Conservation (phyloP, 2,329 filamentous ascomycete species). For the Neonectria coccinea region DNA sequence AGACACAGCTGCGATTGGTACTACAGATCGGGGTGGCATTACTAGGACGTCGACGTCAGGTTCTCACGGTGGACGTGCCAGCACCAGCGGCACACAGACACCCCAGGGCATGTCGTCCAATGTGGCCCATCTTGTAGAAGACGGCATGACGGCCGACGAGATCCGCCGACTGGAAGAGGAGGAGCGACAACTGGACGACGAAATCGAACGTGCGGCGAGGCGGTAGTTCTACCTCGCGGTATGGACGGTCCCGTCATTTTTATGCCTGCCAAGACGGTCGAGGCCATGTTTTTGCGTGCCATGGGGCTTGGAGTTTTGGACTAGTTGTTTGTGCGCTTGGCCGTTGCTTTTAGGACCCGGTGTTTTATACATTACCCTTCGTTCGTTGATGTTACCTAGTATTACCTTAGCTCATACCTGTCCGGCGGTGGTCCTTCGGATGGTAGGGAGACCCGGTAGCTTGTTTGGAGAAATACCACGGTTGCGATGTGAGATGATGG, state of each 20-base stretch:
- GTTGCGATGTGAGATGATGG: conserved; percentile 28
- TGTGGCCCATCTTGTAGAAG: conserved; percentile 67
- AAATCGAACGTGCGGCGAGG: conserved; percentile 61
- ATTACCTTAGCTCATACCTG: conserved; percentile 20
- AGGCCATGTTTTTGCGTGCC: conserved; percentile 29
- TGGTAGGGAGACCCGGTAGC: conserved; percentile 16
- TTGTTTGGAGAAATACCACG: conserved; percentile 37
- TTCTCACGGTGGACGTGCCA: conserved; percentile 31
- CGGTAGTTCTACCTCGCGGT: conserved; percentile 34
- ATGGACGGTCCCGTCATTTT: conserved; percentile 19
- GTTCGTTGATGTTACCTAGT: conserved; percentile 31
- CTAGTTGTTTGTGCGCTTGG: conserved; percentile 26
- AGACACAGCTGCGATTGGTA: conserved; percentile 20
- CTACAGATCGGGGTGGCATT: conserved; percentile 15
- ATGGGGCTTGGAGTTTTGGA: conserved; percentile 43
- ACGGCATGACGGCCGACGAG: conserved; percentile 70
- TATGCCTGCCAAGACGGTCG: conserved; percentile 18
- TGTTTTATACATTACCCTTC: conserved; percentile 26
- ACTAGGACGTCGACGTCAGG: conserved; percentile 34
- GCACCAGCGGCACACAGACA: conserved; percentile 38
- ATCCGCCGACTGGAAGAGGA: conserved; percentile 68
- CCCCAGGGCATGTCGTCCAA: conserved; percentile 50
- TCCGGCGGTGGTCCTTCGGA: conserved; percentile 13
- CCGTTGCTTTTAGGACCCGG: conserved; percentile 24
- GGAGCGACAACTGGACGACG: conserved; percentile 67